Conservation (phyloP, 768 basidiomycete species). For the Cystofilobasidium ferigula region DNA sequence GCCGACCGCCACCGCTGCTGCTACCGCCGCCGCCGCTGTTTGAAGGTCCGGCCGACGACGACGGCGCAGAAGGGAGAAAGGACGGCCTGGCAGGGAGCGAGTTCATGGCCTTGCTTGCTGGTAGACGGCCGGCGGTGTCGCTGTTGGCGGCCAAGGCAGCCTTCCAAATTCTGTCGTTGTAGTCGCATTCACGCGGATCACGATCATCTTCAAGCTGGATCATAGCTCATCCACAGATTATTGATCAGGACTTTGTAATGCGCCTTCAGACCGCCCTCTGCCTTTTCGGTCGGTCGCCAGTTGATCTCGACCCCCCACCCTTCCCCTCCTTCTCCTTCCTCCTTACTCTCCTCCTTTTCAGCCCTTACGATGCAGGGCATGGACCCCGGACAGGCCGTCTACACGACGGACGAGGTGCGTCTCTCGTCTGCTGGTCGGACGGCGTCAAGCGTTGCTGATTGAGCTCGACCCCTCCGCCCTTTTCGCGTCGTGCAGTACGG, state of each 20-base stretch:
- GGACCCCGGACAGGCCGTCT: conserved; percentile 39
- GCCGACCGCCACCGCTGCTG: background rate
- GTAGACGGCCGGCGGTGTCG: background rate
- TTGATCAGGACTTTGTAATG: too few relatives aligned
- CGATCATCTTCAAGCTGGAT: too few relatives aligned
- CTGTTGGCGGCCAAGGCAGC: background rate
- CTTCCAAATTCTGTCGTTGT: too few relatives aligned
- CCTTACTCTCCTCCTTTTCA: background rate
- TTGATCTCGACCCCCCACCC: conserved; percentile 1
- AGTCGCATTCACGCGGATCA: too few relatives aligned
- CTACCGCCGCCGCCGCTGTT: background rate
- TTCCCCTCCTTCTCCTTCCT: background rate
- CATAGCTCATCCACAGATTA: too few relatives aligned
- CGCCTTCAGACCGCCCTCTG: background rate
- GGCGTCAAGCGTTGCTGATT: background rate
- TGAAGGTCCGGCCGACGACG: background rate
- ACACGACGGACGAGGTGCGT: conserved; percentile 39
- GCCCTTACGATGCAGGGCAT: conserved; percentile 29
- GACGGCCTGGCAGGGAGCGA: conserved; percentile 1
- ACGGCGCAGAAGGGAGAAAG: background rate
- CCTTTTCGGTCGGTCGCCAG: background rate
- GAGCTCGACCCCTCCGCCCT: background rate
- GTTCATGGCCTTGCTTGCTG: background rate
- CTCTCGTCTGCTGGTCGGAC: background rate
- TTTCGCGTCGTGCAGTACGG: conserved; percentile 21